Base-by-base conservation (phyloP, 805 yeast genomes). In the Wickerhamiella shivajii region DNA sequence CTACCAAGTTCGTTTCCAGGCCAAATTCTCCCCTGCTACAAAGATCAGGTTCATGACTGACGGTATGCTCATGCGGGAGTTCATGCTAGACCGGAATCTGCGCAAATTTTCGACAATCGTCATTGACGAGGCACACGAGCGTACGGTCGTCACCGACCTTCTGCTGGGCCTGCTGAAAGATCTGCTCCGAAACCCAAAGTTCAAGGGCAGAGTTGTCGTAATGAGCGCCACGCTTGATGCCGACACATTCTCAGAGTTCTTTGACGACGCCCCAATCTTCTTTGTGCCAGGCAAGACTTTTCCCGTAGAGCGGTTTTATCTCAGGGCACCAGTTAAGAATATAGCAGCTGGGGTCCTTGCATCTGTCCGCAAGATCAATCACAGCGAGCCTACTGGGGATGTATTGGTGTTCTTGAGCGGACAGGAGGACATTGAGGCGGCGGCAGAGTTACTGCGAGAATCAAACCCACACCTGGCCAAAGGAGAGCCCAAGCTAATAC, bases 221-320 rank as follows among this genome's bases (percentile, higher is more conserved):
- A 92, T 90, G 95, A 85, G 97, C 32, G 99, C 99, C 18, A 90
- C 99, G 0, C 63, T 90, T 38, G 93, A 90, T 55, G 97, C 97
- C 1, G 85, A 67, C 22, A 68, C 70, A 45, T 90, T 90, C 51
- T 71, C 92, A 28, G 55, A 63, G 14, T 90, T 85, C 53, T 90
- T 80, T 52, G 55, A 69, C 39, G 34, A 44, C 6, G 85, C 93
- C 1, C 90, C 85, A n/a, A 78, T 85, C 18, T 56, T 84, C 30
- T 81, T 64, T 44, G 80, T 90, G 3, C 92, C 84, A 54, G 99
- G 98, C 46, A 74, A 87, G 45, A 77, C 77, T 66, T 85, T 63
- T 53, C 78, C 83, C 1, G 98, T 90, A 1, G 70, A 79, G 16
- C 67, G 80, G 39, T 64, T 65, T 34, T 87, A 80, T 46, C 55